Evolutionary conservation across 2,329 filamentous ascomycete genomes (phyloP), one percentile per base, ranked within the genome.

Genomic region (Diaporthe sp.): DNA sequence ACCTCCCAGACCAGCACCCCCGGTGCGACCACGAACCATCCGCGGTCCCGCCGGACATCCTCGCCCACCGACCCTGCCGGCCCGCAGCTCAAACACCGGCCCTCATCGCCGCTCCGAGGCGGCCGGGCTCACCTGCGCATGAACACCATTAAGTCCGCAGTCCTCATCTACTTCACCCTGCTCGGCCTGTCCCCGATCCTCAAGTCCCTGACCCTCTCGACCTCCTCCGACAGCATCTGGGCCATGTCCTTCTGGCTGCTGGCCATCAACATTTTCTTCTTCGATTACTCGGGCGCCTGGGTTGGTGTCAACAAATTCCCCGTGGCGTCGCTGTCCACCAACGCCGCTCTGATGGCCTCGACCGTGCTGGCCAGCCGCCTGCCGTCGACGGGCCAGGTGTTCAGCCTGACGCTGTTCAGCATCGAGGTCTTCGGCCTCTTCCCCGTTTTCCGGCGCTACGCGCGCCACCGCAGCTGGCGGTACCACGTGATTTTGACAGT

Each of bases 371-470:
- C 97, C 2, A 97, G 94, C 66, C 93, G 96, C 0, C 89, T 99
- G 15, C 94, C 94, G 9, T 95, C 93, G 22, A 98, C 97, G 0
- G 96, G 95, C 0, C 95, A 98, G 82, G 97, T 99, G 0, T 99
- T 99, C 81, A 96, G 93, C 77, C 87, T 99, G 40, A 98, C 96
- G 0, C 90, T 99, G 8, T 98, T 99, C 88, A 96, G 93, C 76
- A 98, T 99, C 79, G 95, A 99, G 82, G 95, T 99, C 1, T 99
- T 98, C 83, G 97, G 96, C 0, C 88, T 99, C 10, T 98, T 98
- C 78, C 97, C 97, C n/a, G 96, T 99, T 6, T 98, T 98, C 81
- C 88, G 97, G n/a, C 90, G 96, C 8, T 95, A 98, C 80, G 90
- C 97, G 13, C 91, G 94, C 22, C 93, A 96, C 81, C 90, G 94